Evolutionary conservation across 306 rosid species (phyloP).

Genomic region (Alnus rubra): DNA sequence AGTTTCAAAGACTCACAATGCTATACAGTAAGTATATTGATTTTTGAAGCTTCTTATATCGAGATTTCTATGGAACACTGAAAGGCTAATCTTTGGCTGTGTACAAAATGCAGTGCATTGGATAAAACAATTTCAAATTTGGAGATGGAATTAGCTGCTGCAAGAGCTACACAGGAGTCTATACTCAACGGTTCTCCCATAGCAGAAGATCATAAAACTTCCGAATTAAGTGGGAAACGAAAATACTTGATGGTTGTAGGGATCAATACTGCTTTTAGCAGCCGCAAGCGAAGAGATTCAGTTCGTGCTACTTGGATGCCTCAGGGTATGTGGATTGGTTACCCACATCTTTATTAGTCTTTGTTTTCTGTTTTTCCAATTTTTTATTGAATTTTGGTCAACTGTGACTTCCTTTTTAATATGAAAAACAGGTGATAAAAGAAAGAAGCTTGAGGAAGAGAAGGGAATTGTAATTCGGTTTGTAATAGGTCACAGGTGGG

Average conservation of each 20-base stretch:
- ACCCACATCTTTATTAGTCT: background rate
- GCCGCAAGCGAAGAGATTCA: conserved; percentile 63
- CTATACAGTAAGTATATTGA: conserved; percentile 44
- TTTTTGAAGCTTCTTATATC: background rate
- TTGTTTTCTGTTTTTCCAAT: background rate
- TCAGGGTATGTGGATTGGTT: conserved; percentile 40
- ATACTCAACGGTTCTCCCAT: conserved; percentile 42
- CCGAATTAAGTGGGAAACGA: conserved; percentile 37
- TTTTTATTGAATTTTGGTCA: background rate
- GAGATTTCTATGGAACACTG: background rate
- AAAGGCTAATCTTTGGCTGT: conserved; percentile 10
- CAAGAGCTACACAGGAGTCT: conserved; percentile 54
- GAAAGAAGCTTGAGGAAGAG: conserved; percentile 62
- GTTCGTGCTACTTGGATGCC: conserved; percentile 69
- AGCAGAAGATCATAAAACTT: conserved; percentile 28
- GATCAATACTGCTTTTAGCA: conserved; percentile 61
- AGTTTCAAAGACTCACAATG: conserved; percentile 49
- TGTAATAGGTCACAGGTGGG: conserved; percentile 63
- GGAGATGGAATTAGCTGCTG: conserved; percentile 63
- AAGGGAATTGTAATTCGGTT: conserved; percentile 57
- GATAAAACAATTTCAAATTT: conserved; percentile 60
- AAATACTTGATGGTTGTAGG: conserved; percentile 59
- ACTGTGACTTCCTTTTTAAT: conserved; percentile 5
- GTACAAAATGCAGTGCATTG: conserved; percentile 40
- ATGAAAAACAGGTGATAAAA: conserved; percentile 38